Conservation (phyloP, 257 asterid species). For the Salvia hispanica region DNA sequence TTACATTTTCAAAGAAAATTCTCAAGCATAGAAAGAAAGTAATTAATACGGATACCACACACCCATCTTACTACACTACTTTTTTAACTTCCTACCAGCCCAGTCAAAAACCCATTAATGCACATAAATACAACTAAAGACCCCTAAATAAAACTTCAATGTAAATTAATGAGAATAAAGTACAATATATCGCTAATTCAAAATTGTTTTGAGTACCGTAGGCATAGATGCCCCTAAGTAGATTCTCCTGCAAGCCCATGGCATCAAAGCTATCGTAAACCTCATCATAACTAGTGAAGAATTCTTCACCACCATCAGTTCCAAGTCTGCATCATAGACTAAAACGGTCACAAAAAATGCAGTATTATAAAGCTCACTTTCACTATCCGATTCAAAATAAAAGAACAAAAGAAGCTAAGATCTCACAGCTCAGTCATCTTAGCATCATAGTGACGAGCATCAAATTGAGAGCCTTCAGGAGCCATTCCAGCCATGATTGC, state of each 20-base stretch:
- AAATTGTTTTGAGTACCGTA: conserved; percentile 42
- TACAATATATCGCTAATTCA: background rate
- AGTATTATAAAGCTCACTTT: background rate
- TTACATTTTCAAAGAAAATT: background rate
- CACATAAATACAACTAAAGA: background rate
- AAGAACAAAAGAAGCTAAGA: background rate
- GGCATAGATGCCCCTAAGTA: conserved; percentile 64
- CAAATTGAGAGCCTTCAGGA: conserved; percentile 57
- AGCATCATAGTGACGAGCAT: conserved; percentile 32
- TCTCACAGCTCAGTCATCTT: conserved; percentile 38
- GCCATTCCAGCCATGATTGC: conserved; percentile 53
- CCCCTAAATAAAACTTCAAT: no score
- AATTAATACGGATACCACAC: no score
- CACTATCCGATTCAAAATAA: background rate
- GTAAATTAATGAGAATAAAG: no score
- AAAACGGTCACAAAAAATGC: conserved; percentile 5
- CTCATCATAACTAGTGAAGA: conserved; percentile 61
- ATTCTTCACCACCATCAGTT: conserved; percentile 43
- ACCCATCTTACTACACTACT: no score
- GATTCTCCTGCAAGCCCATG: conserved; percentile 63
- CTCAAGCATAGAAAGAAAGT: no score
- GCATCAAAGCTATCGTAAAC: conserved; percentile 62
- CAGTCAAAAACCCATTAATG: background rate
- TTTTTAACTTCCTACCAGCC: no score
- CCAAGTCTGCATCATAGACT: conserved; percentile 29